Conservation (phyloP, 805 yeast genomes). For the Torulaspora quercuum region DNA sequence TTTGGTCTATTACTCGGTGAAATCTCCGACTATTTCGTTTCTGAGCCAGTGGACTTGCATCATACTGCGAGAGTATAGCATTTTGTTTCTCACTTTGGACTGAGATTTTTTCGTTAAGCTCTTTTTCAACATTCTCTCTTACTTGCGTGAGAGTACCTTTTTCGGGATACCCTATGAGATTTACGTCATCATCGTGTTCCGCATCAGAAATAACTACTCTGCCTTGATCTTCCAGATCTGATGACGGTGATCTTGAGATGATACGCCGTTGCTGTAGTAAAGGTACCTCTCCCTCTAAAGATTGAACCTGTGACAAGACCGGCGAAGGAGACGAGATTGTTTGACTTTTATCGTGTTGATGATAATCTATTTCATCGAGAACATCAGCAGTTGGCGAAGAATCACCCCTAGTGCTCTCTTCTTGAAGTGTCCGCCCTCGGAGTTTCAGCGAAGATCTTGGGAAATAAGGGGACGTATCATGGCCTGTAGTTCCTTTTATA, state of each 20-base stretch:
- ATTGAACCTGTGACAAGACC: background rate
- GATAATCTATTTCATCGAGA: no score
- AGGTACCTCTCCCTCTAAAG: background rate
- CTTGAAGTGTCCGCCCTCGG: slow-evolving; percentile 7
- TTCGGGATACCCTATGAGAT: slow-evolving; percentile 17
- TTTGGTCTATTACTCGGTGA: no score
- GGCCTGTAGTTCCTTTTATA: slow-evolving; percentile 1
- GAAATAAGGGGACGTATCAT: slow-evolving; percentile 17
- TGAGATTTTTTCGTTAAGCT: slow-evolving; percentile 9
- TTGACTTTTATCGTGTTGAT: background rate
- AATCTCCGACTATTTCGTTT: no score
- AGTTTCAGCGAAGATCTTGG: slow-evolving; percentile 11
- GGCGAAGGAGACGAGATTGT: slow-evolving; percentile 2
- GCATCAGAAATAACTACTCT: slow-evolving; percentile 19
- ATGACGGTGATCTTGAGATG: background rate
- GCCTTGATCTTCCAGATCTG: slow-evolving; percentile 2
- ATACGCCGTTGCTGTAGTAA: background rate
- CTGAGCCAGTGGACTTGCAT: no score
- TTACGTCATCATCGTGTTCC: slow-evolving; percentile 25
- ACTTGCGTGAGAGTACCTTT: slow-evolving; percentile 4
- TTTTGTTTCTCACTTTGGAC: slow-evolving; percentile 5
- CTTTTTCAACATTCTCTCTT: slow-evolving; percentile 8
- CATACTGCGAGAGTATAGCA: background rate
- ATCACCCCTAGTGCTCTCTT: background rate
- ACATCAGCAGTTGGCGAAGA: slow-evolving; percentile 1